Evolutionary conservation across 164 flowering plant species (phyloP), one percentile per base, ranked within the genome.

Genomic region (Tetracentron sinense): DNA sequence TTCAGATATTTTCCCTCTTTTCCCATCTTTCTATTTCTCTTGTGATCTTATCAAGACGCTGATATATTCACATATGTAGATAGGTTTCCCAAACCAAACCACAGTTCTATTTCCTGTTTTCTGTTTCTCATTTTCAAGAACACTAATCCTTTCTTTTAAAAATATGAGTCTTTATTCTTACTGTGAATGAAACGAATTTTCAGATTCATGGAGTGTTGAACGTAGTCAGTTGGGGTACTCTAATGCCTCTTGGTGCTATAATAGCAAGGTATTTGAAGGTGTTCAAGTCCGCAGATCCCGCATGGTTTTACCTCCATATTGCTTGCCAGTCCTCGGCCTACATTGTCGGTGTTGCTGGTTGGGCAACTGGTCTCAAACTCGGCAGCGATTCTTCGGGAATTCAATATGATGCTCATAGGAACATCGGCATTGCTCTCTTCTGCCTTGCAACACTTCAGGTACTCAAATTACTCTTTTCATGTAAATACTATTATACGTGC

Each of bases 261-360:
- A 62, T 78, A 17, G 98, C 96, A n/a, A 85, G 98, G 76, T 92
- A 92, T 72, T 31, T 88, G 81, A 88, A 60, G 80, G 91, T 85
- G 23, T 83, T 81, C 77, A 74, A 80, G 57, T 75, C 84, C 0
- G 88, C 88, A 3, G 80, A 83, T 49, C 95, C 90, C 19, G 82
- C 85, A 0, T 85, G 90, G 90, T 85, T 83, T 62, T 81, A 85
- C 74, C 79, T 85, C 23, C 90, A 85, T 56, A 77, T 71, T 12
- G 31, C 54, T 19, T 81, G 84, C 72, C 88, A 85, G 47, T 42
- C 72, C 59, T 60, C 80, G 0, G 90, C 82, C 46, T 83, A 85
- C 59, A 62, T 77, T 11, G 48, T 83, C n/a, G 90, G 90, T 1
- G 82, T 83, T 29, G 83, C 86, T 1, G 90, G 88, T 7, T 85